phyloP scores from a whole-genome alignment of 306 rosid genomes.

The Begonia loranthoides region DNA sequence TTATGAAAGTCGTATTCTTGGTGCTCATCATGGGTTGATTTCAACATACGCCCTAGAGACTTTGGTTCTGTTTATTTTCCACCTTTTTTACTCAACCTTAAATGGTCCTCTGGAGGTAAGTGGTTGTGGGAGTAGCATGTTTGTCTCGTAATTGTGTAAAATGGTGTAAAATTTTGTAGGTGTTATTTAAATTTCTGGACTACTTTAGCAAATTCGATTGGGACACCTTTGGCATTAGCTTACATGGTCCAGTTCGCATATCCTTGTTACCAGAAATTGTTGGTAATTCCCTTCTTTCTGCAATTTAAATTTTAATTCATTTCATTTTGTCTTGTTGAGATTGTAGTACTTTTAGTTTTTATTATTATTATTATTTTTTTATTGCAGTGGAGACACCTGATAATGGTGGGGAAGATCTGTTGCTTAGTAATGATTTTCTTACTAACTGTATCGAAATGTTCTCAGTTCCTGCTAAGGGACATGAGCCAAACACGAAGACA shows the following conservation, averaged over 20 bases:
- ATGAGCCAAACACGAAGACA: conserved; percentile 32
- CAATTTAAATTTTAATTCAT: too few species aligned
- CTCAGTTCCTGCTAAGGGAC: conserved; percentile 49
- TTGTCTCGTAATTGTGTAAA: too few species aligned
- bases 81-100: conserved; percentile 50
- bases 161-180: conserved; percentile 22
- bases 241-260: conserved; percentile 68
- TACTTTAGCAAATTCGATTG: conserved; percentile 87
- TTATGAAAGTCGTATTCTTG: conserved; percentile 83
- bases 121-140: conserved; percentile 3
- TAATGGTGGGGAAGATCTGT: conserved; percentile 41
- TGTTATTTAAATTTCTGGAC: conserved; percentile 70
- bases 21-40: conserved; percentile 83
- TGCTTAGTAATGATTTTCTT: conserved; percentile 59
- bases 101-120: conserved; percentile 76
- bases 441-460: conserved; percentile 48
- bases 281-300: conserved; percentile 29
- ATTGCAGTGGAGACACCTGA: conserved; percentile 49
- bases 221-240: conserved; percentile 72
- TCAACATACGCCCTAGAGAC: conserved; percentile 93
- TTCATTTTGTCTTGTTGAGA: not conserved
- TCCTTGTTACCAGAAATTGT: conserved; percentile 52
- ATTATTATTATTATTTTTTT: too few species aligned
- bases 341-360: too few species aligned
- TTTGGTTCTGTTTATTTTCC: conserved; percentile 67